These are phyloP conservation scores for Coemansia sp. DNA, from an alignment of 192 early-diverging fungal species.

Conservation along the genomic window DNA sequence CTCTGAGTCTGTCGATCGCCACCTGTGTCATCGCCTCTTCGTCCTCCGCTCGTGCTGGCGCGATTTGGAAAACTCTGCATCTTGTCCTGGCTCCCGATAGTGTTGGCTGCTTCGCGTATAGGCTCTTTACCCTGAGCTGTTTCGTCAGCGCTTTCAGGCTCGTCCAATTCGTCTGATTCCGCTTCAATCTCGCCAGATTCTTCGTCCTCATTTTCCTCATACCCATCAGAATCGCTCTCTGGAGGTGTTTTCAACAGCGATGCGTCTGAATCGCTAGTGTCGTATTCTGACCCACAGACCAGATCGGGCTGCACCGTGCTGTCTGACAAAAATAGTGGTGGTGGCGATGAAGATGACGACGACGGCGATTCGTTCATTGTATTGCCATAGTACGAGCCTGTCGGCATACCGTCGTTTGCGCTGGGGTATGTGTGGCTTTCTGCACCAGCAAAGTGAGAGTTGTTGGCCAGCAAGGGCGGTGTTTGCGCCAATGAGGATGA, in stretches of 20 bases:
- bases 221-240: conserved; percentile 15
- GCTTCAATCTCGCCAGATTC: conserved; percentile 1
- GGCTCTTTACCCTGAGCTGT: background rate
- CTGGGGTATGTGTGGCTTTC: background rate
- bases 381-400: background rate
- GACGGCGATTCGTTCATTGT: background rate
- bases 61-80: background rate
- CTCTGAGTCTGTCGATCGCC: conserved; percentile 20
- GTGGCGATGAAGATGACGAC: conserved; percentile 3
- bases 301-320: conserved; percentile 1
- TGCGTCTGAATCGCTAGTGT: conserved; percentile 35
- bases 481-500: conserved; percentile 1
- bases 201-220: background rate
- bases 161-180: background rate
- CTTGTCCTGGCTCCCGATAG: background rate
- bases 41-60: conserved; percentile 1
- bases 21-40: background rate
- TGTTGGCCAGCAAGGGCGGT: background rate
- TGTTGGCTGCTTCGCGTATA: background rate
- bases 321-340: conserved; percentile 12
- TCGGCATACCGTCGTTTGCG: background rate
- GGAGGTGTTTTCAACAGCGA: conserved; percentile 42
- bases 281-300: conserved; percentile 16
- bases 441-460: background rate
- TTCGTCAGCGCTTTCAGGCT: background rate